Conservation (phyloP, 306 rosid species). For the Nissolia schottii region DNA sequence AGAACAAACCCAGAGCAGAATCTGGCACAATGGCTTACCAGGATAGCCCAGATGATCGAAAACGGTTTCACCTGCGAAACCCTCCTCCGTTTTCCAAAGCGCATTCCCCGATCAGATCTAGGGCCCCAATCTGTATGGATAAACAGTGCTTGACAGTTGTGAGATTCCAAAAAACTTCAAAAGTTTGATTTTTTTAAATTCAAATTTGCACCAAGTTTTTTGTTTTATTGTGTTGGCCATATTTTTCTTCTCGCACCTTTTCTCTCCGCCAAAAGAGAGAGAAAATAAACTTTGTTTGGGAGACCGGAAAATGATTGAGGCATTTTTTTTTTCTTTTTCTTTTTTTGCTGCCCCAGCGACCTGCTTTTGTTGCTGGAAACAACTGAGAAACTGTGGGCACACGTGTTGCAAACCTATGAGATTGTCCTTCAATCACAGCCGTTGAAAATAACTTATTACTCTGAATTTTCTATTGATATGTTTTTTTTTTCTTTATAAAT, state of each 20-base stretch:
- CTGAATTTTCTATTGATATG: not conserved
- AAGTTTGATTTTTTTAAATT: slow-evolving; percentile 13
- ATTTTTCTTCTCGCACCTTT: slow-evolving; percentile 9
- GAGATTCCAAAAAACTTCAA: slow-evolving; percentile 31
- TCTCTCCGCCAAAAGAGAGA: not conserved
- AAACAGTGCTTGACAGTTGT: slow-evolving; percentile 34
- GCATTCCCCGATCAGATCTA: slow-evolving; percentile 46
- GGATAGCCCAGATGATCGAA: not conserved
- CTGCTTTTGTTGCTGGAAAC: not conserved
- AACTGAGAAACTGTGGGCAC: not conserved
- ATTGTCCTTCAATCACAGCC: slow-evolving; percentile 11
- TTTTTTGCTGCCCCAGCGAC: not conserved
- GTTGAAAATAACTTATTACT: not conserved
- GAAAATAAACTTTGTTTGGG: slow-evolving; percentile 24
- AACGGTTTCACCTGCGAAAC: slow-evolving; percentile 15
- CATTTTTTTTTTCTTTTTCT: slow-evolving; percentile 15
- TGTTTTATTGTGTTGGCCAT: not conserved
- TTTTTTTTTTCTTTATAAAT: not conserved
- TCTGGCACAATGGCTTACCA: slow-evolving; percentile 11
- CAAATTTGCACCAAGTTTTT: not conserved
- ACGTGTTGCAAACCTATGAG: not conserved
- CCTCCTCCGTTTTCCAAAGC: slow-evolving; percentile 9
- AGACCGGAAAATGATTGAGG: slow-evolving; percentile 31
- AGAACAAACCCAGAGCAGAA: slow-evolving; percentile 11
- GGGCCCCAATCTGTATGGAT: slow-evolving; percentile 7